These are phyloP conservation scores for Trichaptum fuscoviolaceum DNA, from an alignment of 768 basidiomycete species.

Conservation along the genomic window DNA sequence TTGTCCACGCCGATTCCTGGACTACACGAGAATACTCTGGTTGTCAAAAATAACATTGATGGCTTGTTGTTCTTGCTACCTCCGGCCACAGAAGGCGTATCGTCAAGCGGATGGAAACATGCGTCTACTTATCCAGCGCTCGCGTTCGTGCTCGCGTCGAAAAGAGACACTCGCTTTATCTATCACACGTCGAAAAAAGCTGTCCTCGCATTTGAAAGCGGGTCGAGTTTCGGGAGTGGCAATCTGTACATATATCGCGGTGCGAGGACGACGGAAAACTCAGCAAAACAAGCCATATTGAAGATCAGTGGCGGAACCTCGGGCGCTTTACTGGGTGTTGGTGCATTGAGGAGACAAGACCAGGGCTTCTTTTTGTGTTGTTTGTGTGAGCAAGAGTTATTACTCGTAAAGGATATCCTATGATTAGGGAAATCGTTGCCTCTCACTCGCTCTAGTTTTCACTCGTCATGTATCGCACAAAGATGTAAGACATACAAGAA, in stretches of 20 bases:
- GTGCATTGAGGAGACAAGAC: conserved; percentile 33
- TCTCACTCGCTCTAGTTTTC: neutral
- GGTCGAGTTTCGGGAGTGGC: conserved; percentile 57
- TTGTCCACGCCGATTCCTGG: conserved; percentile 76
- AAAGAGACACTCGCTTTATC: conserved; percentile 84
- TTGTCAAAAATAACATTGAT: conserved; percentile 71
- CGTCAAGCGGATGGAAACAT: conserved; percentile 58
- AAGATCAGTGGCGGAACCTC: conserved; percentile 61
- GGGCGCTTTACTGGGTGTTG: conserved; percentile 77
- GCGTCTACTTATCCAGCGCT: conserved; percentile 82
- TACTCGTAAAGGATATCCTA: conserved; percentile 45
- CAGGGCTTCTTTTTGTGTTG: conserved; percentile 47
- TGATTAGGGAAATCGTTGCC: conserved; percentile 13
- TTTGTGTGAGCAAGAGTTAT: conserved; percentile 71
- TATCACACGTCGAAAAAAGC: conserved; percentile 55
- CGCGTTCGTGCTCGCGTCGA: conserved; percentile 90
- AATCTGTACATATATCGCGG: conserved; percentile 85
- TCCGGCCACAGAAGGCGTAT: conserved; percentile 19
- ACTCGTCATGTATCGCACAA: neutral
- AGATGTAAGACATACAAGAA: neutral
- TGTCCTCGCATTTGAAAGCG: conserved; percentile 83
- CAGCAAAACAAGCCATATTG: conserved; percentile 81
- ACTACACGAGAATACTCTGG: conserved; percentile 35
- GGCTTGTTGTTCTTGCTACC: conserved; percentile 55
- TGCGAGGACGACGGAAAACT: conserved; percentile 42